Evolutionary conservation across 768 basidiomycete species (phyloP).

Genomic region (Podaxis sp.): DNA sequence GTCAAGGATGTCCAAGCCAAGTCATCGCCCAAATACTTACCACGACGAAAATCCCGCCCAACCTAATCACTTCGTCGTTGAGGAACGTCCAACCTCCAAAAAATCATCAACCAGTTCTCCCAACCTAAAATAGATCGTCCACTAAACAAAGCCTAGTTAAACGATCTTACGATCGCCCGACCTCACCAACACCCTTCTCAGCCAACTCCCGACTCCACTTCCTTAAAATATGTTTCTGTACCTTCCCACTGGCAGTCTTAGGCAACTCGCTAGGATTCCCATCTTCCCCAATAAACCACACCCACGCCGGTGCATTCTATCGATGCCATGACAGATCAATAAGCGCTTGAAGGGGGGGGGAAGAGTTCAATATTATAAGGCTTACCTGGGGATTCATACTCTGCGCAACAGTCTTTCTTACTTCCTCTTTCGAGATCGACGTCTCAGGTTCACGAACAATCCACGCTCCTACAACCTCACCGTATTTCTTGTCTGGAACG

Average conservation of each 20-base stretch:
- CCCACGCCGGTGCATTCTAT: constrained; percentile 79
- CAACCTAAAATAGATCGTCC: background rate
- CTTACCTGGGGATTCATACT: constrained; percentile 80
- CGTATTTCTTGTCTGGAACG: constrained; percentile 66
- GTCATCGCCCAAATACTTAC: background rate
- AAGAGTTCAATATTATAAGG: constrained; percentile 6
- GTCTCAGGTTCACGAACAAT: constrained; percentile 51
- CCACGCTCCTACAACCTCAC: constrained; percentile 84
- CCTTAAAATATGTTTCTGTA: constrained; percentile 78
- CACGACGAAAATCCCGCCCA: background rate
- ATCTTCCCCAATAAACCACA: constrained; percentile 81
- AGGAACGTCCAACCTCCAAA: background rate
- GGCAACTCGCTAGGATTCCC: constrained; percentile 59
- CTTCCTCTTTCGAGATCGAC: constrained; percentile 46
- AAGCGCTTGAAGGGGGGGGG: background rate
- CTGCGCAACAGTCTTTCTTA: constrained; percentile 51
- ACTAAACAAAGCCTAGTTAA: background rate
- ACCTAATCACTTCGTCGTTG: background rate
- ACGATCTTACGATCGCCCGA: constrained; percentile 12
- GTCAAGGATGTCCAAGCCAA: background rate
- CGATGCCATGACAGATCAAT: background rate
- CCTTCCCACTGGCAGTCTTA: constrained; percentile 86
- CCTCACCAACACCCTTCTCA: constrained; percentile 41
- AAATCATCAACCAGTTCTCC: background rate
- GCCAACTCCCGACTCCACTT: constrained; percentile 64